Evolutionary conservation across 306 rosid species (phyloP).

Genomic region (Glycine latifolia): DNA sequence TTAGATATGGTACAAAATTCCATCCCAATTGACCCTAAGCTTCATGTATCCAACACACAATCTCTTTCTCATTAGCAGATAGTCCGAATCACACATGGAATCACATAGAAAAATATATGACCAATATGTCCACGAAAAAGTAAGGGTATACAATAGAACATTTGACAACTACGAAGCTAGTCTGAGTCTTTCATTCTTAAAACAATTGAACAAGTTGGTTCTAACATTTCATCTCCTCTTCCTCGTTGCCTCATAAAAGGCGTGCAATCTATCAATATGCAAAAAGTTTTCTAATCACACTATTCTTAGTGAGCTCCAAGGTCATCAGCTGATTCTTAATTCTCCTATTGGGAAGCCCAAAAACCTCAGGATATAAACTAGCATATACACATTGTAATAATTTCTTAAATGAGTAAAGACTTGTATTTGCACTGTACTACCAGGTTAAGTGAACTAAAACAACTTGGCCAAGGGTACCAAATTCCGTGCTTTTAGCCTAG

Average conservation of each 20-base stretch:
- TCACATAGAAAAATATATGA: neutral
- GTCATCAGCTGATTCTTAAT: too few relatives aligned
- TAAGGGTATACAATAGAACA: neutral
- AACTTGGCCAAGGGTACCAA: neutral
- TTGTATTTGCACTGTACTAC: neutral
- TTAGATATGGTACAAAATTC: neutral
- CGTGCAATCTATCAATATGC: too few relatives aligned
- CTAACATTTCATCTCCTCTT: slow-evolving; percentile 12
- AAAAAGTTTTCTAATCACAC: too few relatives aligned
- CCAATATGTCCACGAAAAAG: neutral
- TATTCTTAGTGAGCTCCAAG: too few relatives aligned
- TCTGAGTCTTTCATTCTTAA: neutral
- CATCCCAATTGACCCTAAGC: neutral
- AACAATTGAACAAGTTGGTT: neutral
- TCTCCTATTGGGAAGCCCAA: neutral
- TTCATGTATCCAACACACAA: neutral
- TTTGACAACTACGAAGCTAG: neutral
- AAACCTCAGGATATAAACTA: neutral
- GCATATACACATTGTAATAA: neutral
- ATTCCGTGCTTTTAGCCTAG: neutral
- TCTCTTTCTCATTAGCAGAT: slow-evolving; percentile 7
- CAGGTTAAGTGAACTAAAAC: slow-evolving; percentile 25
- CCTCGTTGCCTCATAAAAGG: neutral
- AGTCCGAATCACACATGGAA: neutral
- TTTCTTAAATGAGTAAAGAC: neutral